A percentile compares a stretch with the other conserved stretches of the same genome.
phyloP scores from a whole-genome alignment of 345 rosid species.

The Gossypium herbaceum region DNA sequence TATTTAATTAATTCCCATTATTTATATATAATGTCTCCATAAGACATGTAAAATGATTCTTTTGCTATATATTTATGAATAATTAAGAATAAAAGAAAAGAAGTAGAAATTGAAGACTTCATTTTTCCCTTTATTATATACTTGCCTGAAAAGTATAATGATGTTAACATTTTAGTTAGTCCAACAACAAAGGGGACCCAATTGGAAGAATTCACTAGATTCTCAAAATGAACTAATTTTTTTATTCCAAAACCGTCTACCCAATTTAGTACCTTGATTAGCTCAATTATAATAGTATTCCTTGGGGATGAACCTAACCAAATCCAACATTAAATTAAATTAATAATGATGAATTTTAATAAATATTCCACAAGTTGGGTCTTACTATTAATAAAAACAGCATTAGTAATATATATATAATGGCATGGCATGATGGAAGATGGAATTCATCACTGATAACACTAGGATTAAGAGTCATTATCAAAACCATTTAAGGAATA shows the following conservation, averaged over 20 bases:
- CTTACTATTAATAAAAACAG: neutral
- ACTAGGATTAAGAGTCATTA: neutral
- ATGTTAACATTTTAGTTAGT: neutral
- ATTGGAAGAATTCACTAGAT: neutral
- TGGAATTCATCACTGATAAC: neutral
- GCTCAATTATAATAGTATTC: neutral
- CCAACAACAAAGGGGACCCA: neutral
- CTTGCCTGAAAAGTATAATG: neutral
- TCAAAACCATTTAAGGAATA: neutral
- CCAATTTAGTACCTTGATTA: conserved; percentile 12
- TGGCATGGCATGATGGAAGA: neutral
- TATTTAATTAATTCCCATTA: too few species aligned
- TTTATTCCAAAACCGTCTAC: neutral
- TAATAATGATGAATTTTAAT: neutral
- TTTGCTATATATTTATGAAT: too few species aligned
- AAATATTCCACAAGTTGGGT: neutral
- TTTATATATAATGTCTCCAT: too few species aligned
- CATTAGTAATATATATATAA: neutral
- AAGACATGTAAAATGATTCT: too few species aligned
- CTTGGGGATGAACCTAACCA: neutral
- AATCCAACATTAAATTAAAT: neutral
- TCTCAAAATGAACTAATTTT: neutral
- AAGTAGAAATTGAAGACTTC: too few species aligned
- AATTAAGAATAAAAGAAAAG: too few species aligned
- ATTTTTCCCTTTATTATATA: too few species aligned